phyloP scores from a whole-genome alignment of 2,329 filamentous ascomycete genomes.

The Venturiaceae sp. region DNA sequence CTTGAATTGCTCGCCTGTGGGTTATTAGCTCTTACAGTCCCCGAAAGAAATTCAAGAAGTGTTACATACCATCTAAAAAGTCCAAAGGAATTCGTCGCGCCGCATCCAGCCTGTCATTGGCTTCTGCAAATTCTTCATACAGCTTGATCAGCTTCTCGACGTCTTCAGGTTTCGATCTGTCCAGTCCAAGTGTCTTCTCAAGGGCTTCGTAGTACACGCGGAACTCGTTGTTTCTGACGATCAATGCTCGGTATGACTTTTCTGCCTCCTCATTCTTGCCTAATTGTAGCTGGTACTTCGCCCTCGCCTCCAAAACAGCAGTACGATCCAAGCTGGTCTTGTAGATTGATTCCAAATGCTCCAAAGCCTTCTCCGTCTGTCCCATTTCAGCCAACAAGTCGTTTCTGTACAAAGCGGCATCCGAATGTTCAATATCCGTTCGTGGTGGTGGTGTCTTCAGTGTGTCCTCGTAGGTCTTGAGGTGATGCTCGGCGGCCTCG shows the following conservation, averaged over 20 bases:
- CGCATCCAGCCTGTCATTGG: constrained; percentile 75
- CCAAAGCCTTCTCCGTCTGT: constrained; percentile 70
- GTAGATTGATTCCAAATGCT: constrained; percentile 70
- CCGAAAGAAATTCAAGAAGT: neutral
- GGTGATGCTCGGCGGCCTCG: constrained; percentile 76
- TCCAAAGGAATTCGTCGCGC: constrained; percentile 80
- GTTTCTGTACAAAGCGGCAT: constrained; percentile 93
- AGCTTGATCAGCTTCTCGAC: constrained; percentile 63
- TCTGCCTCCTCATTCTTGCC: constrained; percentile 70
- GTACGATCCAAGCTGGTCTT: constrained; percentile 76
- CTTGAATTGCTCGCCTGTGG: constrained; percentile 65
- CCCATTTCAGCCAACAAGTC: constrained; percentile 84
- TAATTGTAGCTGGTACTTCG: constrained; percentile 73
- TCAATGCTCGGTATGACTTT: constrained; percentile 66
- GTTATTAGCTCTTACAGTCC: neutral
- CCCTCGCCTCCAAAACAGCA: constrained; percentile 75
- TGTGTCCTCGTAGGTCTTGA: constrained; percentile 89
- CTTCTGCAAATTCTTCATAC: constrained; percentile 74
- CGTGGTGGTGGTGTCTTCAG: constrained; percentile 70
- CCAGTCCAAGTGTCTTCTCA: constrained; percentile 57
- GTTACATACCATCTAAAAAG: constrained; percentile 59
- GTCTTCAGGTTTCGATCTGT: constrained; percentile 49
- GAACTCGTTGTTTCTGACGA: constrained; percentile 84
- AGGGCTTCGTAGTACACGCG: constrained; percentile 77
- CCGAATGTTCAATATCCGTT: constrained; percentile 82